Evolutionary conservation across 768 basidiomycete genomes (phyloP).

Genomic region (Pulveroboletus ravenelii): DNA sequence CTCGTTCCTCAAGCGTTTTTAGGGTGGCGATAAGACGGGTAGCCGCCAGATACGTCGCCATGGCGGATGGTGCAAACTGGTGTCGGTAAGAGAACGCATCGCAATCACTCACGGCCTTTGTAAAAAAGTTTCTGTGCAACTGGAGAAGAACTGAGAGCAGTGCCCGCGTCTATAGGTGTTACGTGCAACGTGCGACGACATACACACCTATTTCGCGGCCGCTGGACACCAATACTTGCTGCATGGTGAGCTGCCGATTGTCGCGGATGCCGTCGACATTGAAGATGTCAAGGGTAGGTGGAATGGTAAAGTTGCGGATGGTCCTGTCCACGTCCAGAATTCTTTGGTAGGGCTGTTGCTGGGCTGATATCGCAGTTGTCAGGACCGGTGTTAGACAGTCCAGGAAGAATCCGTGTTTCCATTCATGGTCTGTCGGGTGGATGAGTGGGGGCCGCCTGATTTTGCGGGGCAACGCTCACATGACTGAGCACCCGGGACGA

Average conservation of each 20-base stretch:
- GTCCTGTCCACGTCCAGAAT: slow-evolving; percentile 50
- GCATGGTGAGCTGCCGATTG: slow-evolving; percentile 57
- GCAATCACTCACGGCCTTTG: slow-evolving; percentile 53
- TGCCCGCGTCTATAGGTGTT: background rate
- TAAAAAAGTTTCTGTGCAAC: slow-evolving; percentile 64
- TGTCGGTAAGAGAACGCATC: slow-evolving; percentile 56
- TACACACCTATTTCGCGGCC: slow-evolving; percentile 58
- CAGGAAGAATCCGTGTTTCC: slow-evolving; percentile 65
- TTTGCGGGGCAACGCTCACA: slow-evolving; percentile 21
- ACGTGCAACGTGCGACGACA: slow-evolving; percentile 12
- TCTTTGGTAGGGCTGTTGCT: slow-evolving; percentile 46
- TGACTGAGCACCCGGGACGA: slow-evolving; percentile 25
- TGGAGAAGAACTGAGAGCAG: slow-evolving; percentile 52
- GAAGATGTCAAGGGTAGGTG: slow-evolving; percentile 44
- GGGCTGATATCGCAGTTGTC: slow-evolving; percentile 50
- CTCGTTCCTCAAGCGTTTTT: slow-evolving; percentile 50
- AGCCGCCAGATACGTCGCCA: slow-evolving; percentile 62
- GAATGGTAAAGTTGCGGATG: slow-evolving; percentile 54
- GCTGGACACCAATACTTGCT: slow-evolving; percentile 54
- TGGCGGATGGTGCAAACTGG: slow-evolving; percentile 62
- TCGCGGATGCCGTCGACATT: slow-evolving; percentile 34
- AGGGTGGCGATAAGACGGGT: slow-evolving; percentile 54
- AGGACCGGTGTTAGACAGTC: slow-evolving; percentile 60
- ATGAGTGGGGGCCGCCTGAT: slow-evolving; percentile 7
- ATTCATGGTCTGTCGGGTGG: slow-evolving; percentile 52